Conservation (phyloP, 129 eudicot species). For the Solidago caesia region DNA sequence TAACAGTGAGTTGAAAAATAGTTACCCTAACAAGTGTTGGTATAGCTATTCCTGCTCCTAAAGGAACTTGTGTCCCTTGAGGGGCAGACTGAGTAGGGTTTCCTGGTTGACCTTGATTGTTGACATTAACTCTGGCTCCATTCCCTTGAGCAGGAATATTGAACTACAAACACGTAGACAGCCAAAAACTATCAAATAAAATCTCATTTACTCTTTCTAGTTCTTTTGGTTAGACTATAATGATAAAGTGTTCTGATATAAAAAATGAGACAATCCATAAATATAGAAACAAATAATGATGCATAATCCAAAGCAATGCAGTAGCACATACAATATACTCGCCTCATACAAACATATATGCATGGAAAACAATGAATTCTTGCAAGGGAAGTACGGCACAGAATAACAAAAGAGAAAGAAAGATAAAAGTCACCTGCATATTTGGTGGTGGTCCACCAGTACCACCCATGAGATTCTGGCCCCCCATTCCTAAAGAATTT, state of each 20-base stretch:
- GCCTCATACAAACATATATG: too few relatives aligned
- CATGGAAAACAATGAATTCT: too few relatives aligned
- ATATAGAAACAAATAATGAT: not conserved
- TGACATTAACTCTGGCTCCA: constrained; percentile 47
- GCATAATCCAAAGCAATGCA: not conserved
- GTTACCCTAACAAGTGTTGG: constrained; percentile 73
- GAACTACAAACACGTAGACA: constrained; percentile 25
- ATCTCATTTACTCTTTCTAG: not conserved
- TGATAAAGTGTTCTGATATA: not conserved
- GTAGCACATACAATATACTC: too few relatives aligned
- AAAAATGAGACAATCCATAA: not conserved
- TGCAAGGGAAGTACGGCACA: too few relatives aligned
- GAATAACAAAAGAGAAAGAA: too few relatives aligned
- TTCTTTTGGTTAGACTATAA: not conserved
- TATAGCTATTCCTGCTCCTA: constrained; percentile 67
- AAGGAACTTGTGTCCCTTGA: constrained; percentile 54
- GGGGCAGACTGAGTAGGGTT: constrained; percentile 55
- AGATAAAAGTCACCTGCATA: not conserved
- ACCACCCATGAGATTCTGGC: constrained; percentile 36
- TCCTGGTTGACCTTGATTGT: constrained; percentile 58
- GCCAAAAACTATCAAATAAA: not conserved
- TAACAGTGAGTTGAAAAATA: not conserved
- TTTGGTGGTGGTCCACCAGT: constrained; percentile 45
- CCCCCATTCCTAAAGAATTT: constrained; percentile 68
- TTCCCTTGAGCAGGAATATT: constrained; percentile 49